Percentiles rank a stretch among this genome's conserved stretches.
Conservation (phyloP, 106 monocot species). For the Hemerocallis citrina region DNA sequence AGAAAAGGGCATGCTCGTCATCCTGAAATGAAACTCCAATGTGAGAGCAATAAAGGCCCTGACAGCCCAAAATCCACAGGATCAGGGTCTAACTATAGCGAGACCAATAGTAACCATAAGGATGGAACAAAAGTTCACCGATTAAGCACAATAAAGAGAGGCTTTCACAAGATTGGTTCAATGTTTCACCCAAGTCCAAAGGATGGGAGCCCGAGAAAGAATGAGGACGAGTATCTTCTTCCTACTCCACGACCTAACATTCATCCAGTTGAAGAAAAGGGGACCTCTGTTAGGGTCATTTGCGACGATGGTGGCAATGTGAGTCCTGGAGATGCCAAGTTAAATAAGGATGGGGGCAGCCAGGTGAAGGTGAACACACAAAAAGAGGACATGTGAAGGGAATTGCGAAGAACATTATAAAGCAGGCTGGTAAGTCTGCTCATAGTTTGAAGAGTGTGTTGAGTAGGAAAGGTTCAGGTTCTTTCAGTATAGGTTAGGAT, state of each 20-base stretch:
- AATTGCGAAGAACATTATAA: slow-evolving; percentile 7
- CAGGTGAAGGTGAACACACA: slow-evolving; percentile 5
- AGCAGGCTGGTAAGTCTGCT: slow-evolving; percentile 4
- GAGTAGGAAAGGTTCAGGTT: slow-evolving; percentile 27
- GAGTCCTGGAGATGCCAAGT: background rate
- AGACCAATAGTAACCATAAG: slow-evolving; percentile 5
- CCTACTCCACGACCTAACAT: slow-evolving; percentile 22
- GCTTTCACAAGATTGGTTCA: slow-evolving; percentile 29
- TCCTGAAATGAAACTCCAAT: background rate
- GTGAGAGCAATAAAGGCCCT: background rate
- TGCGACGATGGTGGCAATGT: slow-evolving; percentile 2
- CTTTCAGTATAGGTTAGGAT: slow-evolving; percentile 10
- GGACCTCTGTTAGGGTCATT: slow-evolving; percentile 16
- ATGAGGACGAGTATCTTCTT: background rate
- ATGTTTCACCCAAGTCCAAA: slow-evolving; percentile 16
- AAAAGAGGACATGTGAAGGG: slow-evolving; percentile 2
- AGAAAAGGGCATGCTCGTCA: slow-evolving; percentile 1
- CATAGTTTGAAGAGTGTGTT: slow-evolving; percentile 23
- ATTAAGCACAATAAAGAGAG: slow-evolving; percentile 9
- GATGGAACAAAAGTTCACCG: slow-evolving; percentile 12
- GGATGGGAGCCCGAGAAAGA: slow-evolving; percentile 6
- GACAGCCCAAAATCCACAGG: slow-evolving; percentile 6
- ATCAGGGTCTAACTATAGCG: background rate
- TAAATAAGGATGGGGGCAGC: background rate
- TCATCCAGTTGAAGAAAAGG: slow-evolving; percentile 10